These are phyloP conservation scores for Hypoxylon intermedium DNA, from an alignment of 495 filamentous ascomycete species.

Conservation along the genomic window DNA sequence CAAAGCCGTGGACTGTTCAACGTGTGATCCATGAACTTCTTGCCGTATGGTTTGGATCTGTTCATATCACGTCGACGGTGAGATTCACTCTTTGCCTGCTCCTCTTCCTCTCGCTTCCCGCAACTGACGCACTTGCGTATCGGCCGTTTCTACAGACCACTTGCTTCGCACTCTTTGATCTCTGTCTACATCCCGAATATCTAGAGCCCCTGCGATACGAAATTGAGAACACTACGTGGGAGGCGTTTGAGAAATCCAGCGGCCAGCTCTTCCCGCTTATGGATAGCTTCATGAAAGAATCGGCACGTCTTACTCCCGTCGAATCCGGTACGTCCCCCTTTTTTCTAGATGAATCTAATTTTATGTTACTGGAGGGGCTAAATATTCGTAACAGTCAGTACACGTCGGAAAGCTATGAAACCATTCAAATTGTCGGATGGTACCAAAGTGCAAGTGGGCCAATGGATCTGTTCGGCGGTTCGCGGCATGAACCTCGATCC, in stretches of 20 bases:
- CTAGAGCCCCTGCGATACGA: slow-evolving; percentile 30
- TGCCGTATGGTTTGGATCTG: slow-evolving; percentile 43
- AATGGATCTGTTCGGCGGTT: slow-evolving; percentile 41
- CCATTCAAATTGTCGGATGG: slow-evolving; percentile 41
- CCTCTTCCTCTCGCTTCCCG: slow-evolving; percentile 6
- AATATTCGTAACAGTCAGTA: slow-evolving; percentile 26
- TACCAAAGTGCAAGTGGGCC: slow-evolving; percentile 31
- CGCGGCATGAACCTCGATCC: slow-evolving; percentile 23
- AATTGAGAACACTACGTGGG: no score
- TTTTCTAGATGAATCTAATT: background rate
- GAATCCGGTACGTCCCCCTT: slow-evolving; percentile 33
- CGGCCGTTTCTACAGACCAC: slow-evolving; percentile 38
- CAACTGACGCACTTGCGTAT: slow-evolving; percentile 1
- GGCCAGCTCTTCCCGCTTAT: no score
- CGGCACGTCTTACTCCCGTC: slow-evolving; percentile 41
- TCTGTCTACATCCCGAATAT: slow-evolving; percentile 45
- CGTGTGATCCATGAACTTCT: slow-evolving; percentile 40
- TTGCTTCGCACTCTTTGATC: slow-evolving; percentile 42
- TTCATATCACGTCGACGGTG: slow-evolving; percentile 29
- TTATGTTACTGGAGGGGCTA: no score
- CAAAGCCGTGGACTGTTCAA: slow-evolving; percentile 17
- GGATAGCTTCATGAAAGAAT: slow-evolving; percentile 53
- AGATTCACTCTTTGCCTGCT: slow-evolving; percentile 3
- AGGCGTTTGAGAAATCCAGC: no score
- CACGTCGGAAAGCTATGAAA: slow-evolving; percentile 33